These are phyloP conservation scores for Russula earlei DNA, from an alignment of 768 basidiomycete species.

Conservation along the genomic window DNA sequence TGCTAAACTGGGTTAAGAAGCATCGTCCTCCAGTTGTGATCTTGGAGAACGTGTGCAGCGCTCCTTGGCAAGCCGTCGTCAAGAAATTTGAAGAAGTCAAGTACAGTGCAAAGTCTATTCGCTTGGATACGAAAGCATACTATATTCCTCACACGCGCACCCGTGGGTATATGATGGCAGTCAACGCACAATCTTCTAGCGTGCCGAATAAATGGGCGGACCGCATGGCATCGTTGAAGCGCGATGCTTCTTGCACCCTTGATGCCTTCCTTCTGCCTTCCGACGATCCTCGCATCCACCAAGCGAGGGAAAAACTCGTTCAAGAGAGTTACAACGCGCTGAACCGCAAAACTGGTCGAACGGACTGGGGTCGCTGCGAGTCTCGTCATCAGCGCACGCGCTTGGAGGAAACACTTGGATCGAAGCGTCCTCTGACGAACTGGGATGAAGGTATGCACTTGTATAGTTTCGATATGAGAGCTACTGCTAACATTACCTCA, in stretches of 20 bases:
- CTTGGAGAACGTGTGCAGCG: slow-evolving; percentile 87
- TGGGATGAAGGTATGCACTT: slow-evolving; percentile 76
- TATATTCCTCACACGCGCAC: slow-evolving; percentile 95
- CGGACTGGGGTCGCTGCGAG: slow-evolving; percentile 90
- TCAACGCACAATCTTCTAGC: slow-evolving; percentile 50
- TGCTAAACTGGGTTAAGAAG: slow-evolving; percentile 85
- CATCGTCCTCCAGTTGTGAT: slow-evolving; percentile 89
- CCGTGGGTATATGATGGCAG: slow-evolving; percentile 78
- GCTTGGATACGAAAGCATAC: slow-evolving; percentile 80
- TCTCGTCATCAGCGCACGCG: slow-evolving; percentile 84
- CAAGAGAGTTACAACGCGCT: slow-evolving; percentile 53
- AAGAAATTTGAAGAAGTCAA: slow-evolving; percentile 63
- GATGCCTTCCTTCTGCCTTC: slow-evolving; percentile 88
- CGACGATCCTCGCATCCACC: slow-evolving; percentile 87
- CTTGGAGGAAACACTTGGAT: slow-evolving; percentile 72
- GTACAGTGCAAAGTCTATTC: slow-evolving; percentile 61
- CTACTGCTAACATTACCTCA: neutral
- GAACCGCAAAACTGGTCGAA: slow-evolving; percentile 62
- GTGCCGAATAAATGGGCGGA: slow-evolving; percentile 65
- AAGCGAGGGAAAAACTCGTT: slow-evolving; percentile 77
- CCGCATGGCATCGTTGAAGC: slow-evolving; percentile 52
- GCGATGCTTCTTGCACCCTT: slow-evolving; percentile 81
- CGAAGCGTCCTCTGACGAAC: slow-evolving; percentile 77
- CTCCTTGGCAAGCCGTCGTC: slow-evolving; percentile 77
- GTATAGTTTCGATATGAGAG: slow-evolving; percentile 1